Base-by-base conservation (phyloP, 805 yeast genomes). In the Barnettozyma pratensis region DNA sequence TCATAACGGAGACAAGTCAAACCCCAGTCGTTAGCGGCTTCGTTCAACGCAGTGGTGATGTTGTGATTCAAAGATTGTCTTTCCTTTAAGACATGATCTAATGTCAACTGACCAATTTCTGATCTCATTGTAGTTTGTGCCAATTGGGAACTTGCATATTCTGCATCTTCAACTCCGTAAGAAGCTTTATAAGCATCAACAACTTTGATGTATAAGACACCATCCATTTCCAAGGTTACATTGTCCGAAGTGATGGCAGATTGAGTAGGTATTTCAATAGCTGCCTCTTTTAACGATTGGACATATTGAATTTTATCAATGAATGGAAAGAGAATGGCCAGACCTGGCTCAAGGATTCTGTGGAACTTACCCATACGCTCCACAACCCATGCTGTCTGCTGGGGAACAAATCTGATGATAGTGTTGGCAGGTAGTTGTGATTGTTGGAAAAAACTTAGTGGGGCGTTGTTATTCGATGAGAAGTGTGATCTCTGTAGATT, bases 101-200 rank as follows among this genome's bases (percentile, higher is more conserved):
- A 74, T 3, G 90, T 75, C 71, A 87, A 70, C 54, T 86, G 87
- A 44, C 96, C 96, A 60, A 87, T 87, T 65, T 87, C 96, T 1
- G 89, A 81, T 59, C 96, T 74, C 96, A 87, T 87, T 11, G 96
- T 86, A 9, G 96, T 88, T 65, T 87, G 96, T 0, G 96, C 96
- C 55, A 88, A 75, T 66, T 88, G 96, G 38, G 85, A 74, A 47
- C 88, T 81, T 37, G 96, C 96, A 63, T 85, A 88, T 61, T 83
- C 87, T 43, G 90, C 88, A 60, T 87, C 91, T 61, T 88, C 96
- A 19, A 87, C 95, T 11, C 95, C 95, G 59, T 87, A 87, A 40
- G 87, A 79, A 4, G 96, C 96, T 69, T 84, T 86, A 64, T 83
- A 87, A 5, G 96, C 87, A 61, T 88, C 95, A 41, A 77, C 74